Evolutionary conservation across 805 yeast species (phyloP).

Genomic region (Wickerhamomyces alni): DNA sequence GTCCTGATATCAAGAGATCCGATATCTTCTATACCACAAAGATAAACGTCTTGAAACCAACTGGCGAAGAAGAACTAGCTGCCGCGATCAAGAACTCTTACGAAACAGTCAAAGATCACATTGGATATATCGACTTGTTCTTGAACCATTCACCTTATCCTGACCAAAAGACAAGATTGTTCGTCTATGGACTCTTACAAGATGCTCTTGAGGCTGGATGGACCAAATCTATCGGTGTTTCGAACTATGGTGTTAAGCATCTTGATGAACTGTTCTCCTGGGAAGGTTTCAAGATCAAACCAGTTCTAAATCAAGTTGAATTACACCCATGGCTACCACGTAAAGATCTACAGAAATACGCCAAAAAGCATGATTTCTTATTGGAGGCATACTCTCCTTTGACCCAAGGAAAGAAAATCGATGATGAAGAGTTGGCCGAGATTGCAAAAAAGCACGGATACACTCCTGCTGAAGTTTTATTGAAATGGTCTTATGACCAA

Average conservation of each 20-base stretch:
- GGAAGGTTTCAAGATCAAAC: slow-evolving; percentile 48
- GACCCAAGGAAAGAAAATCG: slow-evolving; percentile 17
- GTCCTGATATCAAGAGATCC: slow-evolving; percentile 15
- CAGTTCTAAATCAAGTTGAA: slow-evolving; percentile 68
- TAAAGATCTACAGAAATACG: slow-evolving; percentile 17
- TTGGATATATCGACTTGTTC: slow-evolving; percentile 65
- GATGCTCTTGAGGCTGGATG: slow-evolving; percentile 57
- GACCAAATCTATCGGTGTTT: slow-evolving; percentile 69
- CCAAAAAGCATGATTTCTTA: slow-evolving; percentile 13
- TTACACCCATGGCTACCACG: slow-evolving; percentile 23
- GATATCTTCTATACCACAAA: slow-evolving; percentile 22
- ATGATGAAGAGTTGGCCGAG: slow-evolving; percentile 16
- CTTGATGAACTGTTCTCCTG: slow-evolving; percentile 57
- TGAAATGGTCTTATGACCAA: slow-evolving; percentile 20
- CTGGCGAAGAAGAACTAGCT: slow-evolving; percentile 7
- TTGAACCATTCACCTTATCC: slow-evolving; percentile 62
- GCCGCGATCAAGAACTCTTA: slow-evolving; percentile 47
- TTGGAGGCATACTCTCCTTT: slow-evolving; percentile 21
- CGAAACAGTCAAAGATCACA: slow-evolving; percentile 37
- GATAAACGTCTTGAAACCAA: slow-evolving; percentile 9
- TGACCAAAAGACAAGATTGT: slow-evolving; percentile 43
- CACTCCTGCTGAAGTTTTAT: slow-evolving; percentile 13
- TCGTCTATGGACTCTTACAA: slow-evolving; percentile 69
- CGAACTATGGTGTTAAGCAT: slow-evolving; percentile 63
- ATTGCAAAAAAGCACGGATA: slow-evolving; percentile 18